These are phyloP conservation scores for Tetradesmus obliquus DNA, from an alignment of 139 green algal species.

Conservation along the genomic window DNA sequence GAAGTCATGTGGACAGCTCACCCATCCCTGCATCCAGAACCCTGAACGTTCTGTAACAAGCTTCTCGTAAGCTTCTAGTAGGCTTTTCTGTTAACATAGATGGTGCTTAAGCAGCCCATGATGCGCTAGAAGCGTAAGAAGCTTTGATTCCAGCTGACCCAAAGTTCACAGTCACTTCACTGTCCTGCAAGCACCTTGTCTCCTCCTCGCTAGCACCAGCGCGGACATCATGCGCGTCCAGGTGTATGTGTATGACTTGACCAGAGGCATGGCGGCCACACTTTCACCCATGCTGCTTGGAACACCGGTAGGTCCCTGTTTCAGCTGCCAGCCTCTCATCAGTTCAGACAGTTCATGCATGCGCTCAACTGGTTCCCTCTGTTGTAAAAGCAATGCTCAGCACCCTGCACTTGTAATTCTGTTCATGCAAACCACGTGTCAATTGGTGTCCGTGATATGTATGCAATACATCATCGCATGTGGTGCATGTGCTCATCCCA, in stretches of 20 bases:
- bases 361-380: no score
- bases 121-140: background rate
- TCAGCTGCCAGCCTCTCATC: background rate
- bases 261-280: slow-evolving; percentile 70
- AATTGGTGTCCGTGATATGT: no score
- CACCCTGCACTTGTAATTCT: no score
- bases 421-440: no score
- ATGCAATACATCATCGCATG: no score
- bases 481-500: slow-evolving; percentile 7
- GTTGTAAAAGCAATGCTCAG: no score
- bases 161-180: background rate
- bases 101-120: background rate
- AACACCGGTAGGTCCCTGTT: slow-evolving; percentile 51
- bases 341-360: background rate
- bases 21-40: background rate
- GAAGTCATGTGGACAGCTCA: background rate
- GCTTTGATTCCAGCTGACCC: background rate
- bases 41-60: background rate
- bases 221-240: slow-evolving; percentile 55
- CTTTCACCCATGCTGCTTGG: slow-evolving; percentile 78
- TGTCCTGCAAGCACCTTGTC: background rate
- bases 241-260: slow-evolving; percentile 88
- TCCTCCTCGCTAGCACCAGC: background rate
- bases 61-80: background rate
- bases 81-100: no score